Evolutionary conservation across 2,329 filamentous ascomycete species (phyloP).

Genomic region (Capronia coronata): DNA sequence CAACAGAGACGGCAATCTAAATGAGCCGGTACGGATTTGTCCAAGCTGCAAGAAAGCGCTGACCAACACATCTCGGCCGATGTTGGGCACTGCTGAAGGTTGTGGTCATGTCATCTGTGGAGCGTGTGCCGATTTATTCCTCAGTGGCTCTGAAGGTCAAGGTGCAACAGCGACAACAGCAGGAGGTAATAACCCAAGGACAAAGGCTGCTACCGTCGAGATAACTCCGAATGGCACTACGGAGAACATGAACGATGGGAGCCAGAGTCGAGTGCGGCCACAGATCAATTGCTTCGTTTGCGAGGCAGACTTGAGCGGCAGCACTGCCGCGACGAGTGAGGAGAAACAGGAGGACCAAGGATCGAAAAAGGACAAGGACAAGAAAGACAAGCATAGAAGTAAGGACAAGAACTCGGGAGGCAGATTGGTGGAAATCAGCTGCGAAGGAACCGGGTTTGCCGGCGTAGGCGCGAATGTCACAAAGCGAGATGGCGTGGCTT

Average conservation of each 20-base stretch:
- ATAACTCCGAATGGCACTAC: neutral
- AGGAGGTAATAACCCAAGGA: too few relatives aligned
- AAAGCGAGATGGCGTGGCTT: slow-evolving; percentile 69
- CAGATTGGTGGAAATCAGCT: slow-evolving; percentile 68
- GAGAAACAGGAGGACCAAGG: neutral
- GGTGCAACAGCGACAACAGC: too few relatives aligned
- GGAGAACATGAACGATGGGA: neutral
- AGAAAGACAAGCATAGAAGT: slow-evolving; percentile 32
- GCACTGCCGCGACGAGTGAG: slow-evolving; percentile 27
- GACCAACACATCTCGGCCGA: slow-evolving; percentile 73
- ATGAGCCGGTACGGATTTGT: slow-evolving; percentile 54
- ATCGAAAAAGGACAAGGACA: slow-evolving; percentile 20
- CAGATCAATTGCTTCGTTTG: slow-evolving; percentile 74
- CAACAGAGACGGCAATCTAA: slow-evolving; percentile 29
- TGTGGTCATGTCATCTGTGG: slow-evolving; percentile 91
- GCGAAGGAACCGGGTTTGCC: slow-evolving; percentile 88
- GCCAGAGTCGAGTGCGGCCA: too few relatives aligned
- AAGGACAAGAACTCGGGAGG: slow-evolving; percentile 50
- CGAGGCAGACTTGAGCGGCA: slow-evolving; percentile 61
- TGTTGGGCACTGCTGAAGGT: slow-evolving; percentile 62
- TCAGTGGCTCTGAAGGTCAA: slow-evolving; percentile 44
- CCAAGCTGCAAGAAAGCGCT: slow-evolving; percentile 79
- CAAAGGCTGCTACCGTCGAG: slow-evolving; percentile 29
- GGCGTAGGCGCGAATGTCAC: slow-evolving; percentile 78
- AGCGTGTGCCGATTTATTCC: slow-evolving; percentile 75